These are phyloP conservation scores for Austroboletus eburneus DNA, from an alignment of 768 basidiomycete genomes.

Conservation along the genomic window DNA sequence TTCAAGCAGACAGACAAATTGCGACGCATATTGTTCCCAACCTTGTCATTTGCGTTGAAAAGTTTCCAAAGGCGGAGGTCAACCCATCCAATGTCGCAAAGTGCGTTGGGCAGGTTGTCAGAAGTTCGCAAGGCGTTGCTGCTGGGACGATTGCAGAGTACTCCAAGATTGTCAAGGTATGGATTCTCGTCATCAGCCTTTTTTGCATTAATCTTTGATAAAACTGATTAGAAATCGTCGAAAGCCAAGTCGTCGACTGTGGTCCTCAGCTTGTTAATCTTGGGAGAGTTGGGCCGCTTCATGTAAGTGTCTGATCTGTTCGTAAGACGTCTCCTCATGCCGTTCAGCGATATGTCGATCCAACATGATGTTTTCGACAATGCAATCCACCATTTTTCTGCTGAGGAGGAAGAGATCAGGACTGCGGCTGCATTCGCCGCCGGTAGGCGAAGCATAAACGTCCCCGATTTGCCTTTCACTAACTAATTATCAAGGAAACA, in stretches of 20 bases:
- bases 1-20: slow-evolving; percentile 78
- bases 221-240: slow-evolving; percentile 41
- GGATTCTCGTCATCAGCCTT: slow-evolving; percentile 1
- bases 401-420: slow-evolving; percentile 81
- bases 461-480: background rate
- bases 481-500: slow-evolving; percentile 61
- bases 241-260: slow-evolving; percentile 65
- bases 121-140: slow-evolving; percentile 62
- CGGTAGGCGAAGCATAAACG: slow-evolving; percentile 56
- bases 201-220: slow-evolving; percentile 1
- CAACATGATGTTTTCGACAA: slow-evolving; percentile 76
- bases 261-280: slow-evolving; percentile 78
- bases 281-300: slow-evolving; percentile 91
- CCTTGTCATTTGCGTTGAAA: slow-evolving; percentile 63
- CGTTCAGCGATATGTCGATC: slow-evolving; percentile 74
- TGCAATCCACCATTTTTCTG: slow-evolving; percentile 68
- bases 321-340: slow-evolving; percentile 2
- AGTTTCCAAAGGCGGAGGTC: slow-evolving; percentile 52
- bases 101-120: slow-evolving; percentile 81
- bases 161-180: slow-evolving; percentile 73
- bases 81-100: slow-evolving; percentile 73
- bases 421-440: slow-evolving; percentile 94
- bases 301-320: slow-evolving; percentile 45
- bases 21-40: slow-evolving; percentile 78
- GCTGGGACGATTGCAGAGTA: slow-evolving; percentile 85